A percentile compares a stretch with the other conserved stretches of the same genome.
phyloP scores from a whole-genome alignment of 2,329 filamentous ascomycete genomes.

The Paraconiothyrium sp. region DNA sequence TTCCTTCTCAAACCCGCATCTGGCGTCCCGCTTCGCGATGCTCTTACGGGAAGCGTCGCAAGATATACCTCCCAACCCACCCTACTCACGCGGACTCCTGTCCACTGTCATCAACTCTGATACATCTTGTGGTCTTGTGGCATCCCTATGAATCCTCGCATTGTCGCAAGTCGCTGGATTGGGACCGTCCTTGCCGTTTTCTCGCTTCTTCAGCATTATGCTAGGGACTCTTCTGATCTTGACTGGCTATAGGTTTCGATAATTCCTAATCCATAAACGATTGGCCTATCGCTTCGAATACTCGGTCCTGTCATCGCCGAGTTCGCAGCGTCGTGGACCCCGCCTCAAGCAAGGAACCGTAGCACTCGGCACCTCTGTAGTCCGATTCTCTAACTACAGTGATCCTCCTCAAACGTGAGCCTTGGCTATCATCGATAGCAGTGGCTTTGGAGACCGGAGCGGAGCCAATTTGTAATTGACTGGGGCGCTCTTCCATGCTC shows the following conservation, averaged over 20 bases:
- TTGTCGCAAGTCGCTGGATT: conserved; percentile 28
- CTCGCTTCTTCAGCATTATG: conserved; percentile 37
- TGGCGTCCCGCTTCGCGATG: conserved; percentile 35
- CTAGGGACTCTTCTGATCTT: conserved; percentile 39
- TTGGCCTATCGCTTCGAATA: conserved; percentile 24
- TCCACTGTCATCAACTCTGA: conserved; percentile 19
- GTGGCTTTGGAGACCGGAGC: conserved; percentile 22
- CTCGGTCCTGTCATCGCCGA: conserved; percentile 30
- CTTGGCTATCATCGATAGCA: conserved; percentile 21
- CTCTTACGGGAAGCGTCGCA: conserved; percentile 49
- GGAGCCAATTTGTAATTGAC: conserved; percentile 32
- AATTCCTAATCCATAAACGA: conserved; percentile 36
- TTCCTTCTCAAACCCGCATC: conserved; percentile 45
- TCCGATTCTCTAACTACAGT: conserved; percentile 28
- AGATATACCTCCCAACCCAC: conserved; percentile 21
- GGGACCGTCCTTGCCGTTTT: conserved; percentile 32
- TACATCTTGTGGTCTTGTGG: conserved; percentile 17
- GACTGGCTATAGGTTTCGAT: conserved; percentile 33
- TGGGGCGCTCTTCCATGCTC: conserved; percentile 10
- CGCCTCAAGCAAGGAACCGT: conserved; percentile 40
- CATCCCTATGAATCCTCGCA: conserved; percentile 22
- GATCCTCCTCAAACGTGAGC: conserved; percentile 29
- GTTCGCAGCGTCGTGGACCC: conserved; percentile 24
- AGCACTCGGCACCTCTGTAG: conserved; percentile 31
- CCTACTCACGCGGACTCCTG: conserved; percentile 5